A percentile compares a stretch with the other conserved stretches of the same genome.
Evolutionary conservation across 176 grass and related monocot species (phyloP).

Genomic region (Tuctoria greenei): DNA sequence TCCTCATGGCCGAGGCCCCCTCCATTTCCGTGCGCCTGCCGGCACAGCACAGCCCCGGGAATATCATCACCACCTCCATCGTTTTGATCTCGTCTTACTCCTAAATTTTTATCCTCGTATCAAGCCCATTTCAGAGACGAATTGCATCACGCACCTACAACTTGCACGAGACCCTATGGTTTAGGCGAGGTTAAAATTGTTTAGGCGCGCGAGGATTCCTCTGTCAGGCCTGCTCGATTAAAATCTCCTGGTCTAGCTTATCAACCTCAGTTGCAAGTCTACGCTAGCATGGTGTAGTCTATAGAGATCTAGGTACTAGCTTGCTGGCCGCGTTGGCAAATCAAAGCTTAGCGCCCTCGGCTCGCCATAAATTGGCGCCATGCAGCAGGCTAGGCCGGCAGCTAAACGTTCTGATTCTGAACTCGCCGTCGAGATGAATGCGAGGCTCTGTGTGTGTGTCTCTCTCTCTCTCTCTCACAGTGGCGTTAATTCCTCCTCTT

Average conservation of each 20-base stretch:
- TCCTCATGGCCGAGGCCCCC: background rate
- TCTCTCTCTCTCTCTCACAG: background rate
- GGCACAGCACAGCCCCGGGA: slow-evolving; percentile 17
- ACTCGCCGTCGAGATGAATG: background rate
- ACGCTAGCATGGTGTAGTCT: background rate
- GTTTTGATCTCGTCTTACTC: background rate
- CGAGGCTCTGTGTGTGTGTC: too few species aligned
- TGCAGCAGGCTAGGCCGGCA: background rate
- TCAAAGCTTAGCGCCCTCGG: background rate
- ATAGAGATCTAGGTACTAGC: too few species aligned
- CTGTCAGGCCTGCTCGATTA: background rate
- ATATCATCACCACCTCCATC: too few species aligned
- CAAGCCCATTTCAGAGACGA: background rate
- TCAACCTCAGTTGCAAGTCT: slow-evolving; percentile 12
- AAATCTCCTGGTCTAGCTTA: background rate
- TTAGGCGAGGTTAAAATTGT: too few species aligned
- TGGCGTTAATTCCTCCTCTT: background rate
- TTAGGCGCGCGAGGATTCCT: too few species aligned
- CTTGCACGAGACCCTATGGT: background rate
- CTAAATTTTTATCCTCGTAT: background rate
- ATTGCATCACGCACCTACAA: background rate
- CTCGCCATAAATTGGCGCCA: background rate
- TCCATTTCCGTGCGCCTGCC: slow-evolving; percentile 50
- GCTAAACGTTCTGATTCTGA: too few species aligned
- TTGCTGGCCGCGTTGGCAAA: background rate